Percentiles rank a stretch among this genome's conserved stretches.
Conservation (phyloP, 2,329 filamentous ascomycete genomes). For the Ploettnerulaceae sp. region DNA sequence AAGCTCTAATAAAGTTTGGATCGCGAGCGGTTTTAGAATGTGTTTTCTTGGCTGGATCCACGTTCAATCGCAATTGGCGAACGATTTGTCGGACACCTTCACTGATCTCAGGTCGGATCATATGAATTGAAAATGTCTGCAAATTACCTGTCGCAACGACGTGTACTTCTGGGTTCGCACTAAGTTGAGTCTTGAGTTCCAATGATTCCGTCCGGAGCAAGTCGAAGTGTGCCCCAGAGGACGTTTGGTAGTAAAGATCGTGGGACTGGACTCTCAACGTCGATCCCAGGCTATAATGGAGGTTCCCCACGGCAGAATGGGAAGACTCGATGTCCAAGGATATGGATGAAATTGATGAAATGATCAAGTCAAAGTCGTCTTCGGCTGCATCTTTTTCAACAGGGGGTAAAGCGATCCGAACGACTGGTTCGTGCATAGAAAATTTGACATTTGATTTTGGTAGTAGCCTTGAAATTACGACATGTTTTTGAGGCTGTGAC, state of each 20-base stretch:
- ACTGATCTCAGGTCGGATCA: conserved; percentile 88
- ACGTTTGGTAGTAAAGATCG: conserved; percentile 90
- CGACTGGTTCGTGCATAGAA: conserved; percentile 91
- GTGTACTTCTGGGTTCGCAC: conserved; percentile 77
- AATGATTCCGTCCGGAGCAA: conserved; percentile 82
- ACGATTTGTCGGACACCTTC: conserved; percentile 90
- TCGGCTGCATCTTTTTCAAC: conserved; percentile 59
- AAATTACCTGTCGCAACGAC: conserved; percentile 76
- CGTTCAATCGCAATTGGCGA: conserved; percentile 69
- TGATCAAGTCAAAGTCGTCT: conserved; percentile 90
- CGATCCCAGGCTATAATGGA: conserved; percentile 82
- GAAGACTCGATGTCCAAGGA: conserved; percentile 92
- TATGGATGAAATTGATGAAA: conserved; percentile 90
- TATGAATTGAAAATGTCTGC: conserved; percentile 81
- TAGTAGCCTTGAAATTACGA: conserved; percentile 80
- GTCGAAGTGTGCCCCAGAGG: conserved; percentile 75
- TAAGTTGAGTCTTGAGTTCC: conserved; percentile 80
- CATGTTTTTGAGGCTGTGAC: conserved; percentile 50
- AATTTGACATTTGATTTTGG: conserved; percentile 94
- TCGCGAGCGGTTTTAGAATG: conserved; percentile 46
- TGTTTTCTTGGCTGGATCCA: conserved; percentile 56
- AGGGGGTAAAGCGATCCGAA: conserved; percentile 82
- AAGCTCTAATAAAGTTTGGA: conserved; percentile 66
- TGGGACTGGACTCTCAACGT: conserved; percentile 81
- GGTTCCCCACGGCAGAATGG: conserved; percentile 77